Conservation (phyloP, 1,284 basidiomycete genomes). For the Malassezia sympodialis region DNA sequence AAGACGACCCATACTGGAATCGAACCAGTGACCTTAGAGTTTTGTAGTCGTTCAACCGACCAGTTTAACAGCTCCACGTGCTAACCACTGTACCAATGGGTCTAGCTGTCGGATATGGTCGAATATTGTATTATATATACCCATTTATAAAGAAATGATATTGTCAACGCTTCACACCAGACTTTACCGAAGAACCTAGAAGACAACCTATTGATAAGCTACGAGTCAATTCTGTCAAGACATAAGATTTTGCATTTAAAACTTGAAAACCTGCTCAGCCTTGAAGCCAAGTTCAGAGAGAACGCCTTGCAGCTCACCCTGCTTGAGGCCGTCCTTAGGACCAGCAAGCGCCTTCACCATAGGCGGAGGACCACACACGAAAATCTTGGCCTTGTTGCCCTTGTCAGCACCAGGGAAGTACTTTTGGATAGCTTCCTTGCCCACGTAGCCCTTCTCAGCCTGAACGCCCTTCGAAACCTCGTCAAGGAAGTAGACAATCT, state of each 20-base stretch:
- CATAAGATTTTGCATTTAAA: conserved; percentile 12
- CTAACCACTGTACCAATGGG: conserved; percentile 24
- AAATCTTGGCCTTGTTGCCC: conserved; percentile 73
- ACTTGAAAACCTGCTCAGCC: conserved; percentile 40
- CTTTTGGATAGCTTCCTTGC: conserved; percentile 61
- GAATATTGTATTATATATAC: not conserved
- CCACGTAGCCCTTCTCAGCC: conserved; percentile 53
- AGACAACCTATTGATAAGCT: not conserved
- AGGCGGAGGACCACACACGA: conserved; percentile 62
- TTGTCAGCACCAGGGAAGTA: conserved; percentile 59
- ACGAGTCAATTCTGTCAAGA: not conserved
- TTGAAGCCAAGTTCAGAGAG: conserved; percentile 41
- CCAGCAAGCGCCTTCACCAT: conserved; percentile 42
- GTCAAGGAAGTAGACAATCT: conserved; percentile 78
- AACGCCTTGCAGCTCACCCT: conserved; percentile 42
- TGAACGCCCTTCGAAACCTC: conserved; percentile 61
- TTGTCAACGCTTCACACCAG: too few species aligned
- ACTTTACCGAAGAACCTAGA: too few species aligned
- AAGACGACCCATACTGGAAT: conserved; percentile 20
- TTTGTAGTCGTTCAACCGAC: conserved; percentile 16
- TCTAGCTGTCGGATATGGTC: not conserved
- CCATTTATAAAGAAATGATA: not conserved
- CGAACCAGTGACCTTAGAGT: conserved; percentile 24
- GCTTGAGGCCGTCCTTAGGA: conserved; percentile 39
- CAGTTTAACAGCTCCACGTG: conserved; percentile 23